phyloP scores from a whole-genome alignment of 2,329 filamentous ascomycete species.

The Teratosphaeria epicoccoides region DNA sequence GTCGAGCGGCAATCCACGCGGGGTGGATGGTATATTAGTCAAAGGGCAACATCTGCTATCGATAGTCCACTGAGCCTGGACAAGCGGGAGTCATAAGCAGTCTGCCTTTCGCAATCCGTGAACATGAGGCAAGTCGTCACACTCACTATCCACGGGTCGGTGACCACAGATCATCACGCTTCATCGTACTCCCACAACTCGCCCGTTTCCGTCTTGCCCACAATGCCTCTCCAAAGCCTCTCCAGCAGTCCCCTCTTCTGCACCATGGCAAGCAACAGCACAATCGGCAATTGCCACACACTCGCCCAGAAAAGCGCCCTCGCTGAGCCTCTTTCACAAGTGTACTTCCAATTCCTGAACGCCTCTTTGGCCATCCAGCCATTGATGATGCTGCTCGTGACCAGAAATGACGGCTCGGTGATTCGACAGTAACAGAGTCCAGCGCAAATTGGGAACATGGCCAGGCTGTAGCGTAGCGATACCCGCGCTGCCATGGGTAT shows the following conservation, averaged over 20 bases:
- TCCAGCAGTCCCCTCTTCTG: slow-evolving; percentile 92
- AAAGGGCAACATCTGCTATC: too few species aligned
- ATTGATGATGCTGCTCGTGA: slow-evolving; percentile 73
- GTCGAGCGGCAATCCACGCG: too few species aligned
- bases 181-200: slow-evolving; percentile 16
- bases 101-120: too few species aligned
- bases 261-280: slow-evolving; percentile 80
- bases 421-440: slow-evolving; percentile 68
- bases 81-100: too few species aligned
- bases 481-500: slow-evolving; percentile 77
- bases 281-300: slow-evolving; percentile 85
- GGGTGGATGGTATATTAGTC: too few species aligned
- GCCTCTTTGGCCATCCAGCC: slow-evolving; percentile 75
- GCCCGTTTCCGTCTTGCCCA: slow-evolving; percentile 45
- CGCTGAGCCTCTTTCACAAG: slow-evolving; percentile 70
- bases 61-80: too few species aligned
- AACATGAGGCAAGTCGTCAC: too few species aligned
- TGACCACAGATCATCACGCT: neutral
- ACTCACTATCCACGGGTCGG: too few species aligned
- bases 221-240: slow-evolving; percentile 61
- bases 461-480: slow-evolving; percentile 72
- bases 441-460: slow-evolving; percentile 77
- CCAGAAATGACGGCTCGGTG: slow-evolving; percentile 76
- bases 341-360: slow-evolving; percentile 65
- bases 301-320: slow-evolving; percentile 91